Evolutionary conservation across 805 yeast species (phyloP).

Genomic region (Henningerozyma blattae): DNA sequence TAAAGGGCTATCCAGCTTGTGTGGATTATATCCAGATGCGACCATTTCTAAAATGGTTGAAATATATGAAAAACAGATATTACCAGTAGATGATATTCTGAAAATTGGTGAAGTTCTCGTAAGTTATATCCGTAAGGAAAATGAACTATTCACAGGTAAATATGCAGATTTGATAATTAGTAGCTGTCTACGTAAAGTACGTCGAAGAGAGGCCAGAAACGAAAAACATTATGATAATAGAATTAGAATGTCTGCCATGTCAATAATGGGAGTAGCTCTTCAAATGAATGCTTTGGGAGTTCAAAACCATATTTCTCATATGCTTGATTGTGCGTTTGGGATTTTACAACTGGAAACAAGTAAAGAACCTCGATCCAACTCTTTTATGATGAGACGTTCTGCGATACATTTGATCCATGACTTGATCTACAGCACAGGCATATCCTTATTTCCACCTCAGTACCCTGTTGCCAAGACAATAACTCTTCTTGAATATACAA

Average conservation of each 20-base stretch:
- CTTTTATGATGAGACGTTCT: constrained; percentile 50
- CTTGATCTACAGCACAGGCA: constrained; percentile 36
- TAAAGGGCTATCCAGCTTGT: constrained; percentile 56
- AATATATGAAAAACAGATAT: constrained; percentile 25
- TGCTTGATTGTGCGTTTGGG: constrained; percentile 70
- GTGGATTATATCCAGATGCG: constrained; percentile 31
- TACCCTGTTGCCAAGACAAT: constrained; percentile 32
- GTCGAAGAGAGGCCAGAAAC: constrained; percentile 18
- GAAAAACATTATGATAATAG: too few species aligned
- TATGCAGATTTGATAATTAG: constrained; percentile 32
- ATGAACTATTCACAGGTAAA: constrained; percentile 36
- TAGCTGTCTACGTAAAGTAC: constrained; percentile 31
- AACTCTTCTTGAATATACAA: constrained; percentile 31
- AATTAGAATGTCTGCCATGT: constrained; percentile 76
- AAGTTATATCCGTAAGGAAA: constrained; percentile 40
- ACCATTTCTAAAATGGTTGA: constrained; percentile 29
- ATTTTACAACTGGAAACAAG: constrained; percentile 46
- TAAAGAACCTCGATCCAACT: constrained; percentile 19
- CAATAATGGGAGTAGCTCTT: constrained; percentile 65
- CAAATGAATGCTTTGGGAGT: constrained; percentile 47
- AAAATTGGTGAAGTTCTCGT: constrained; percentile 73
- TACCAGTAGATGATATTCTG: constrained; percentile 52
- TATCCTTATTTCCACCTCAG: constrained; percentile 37
- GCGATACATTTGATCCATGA: constrained; percentile 62
- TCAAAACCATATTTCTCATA: constrained; percentile 33